Base-by-base conservation (phyloP, 495 filamentous ascomycete genomes). In the Lasiosphaeris hirsuta region DNA sequence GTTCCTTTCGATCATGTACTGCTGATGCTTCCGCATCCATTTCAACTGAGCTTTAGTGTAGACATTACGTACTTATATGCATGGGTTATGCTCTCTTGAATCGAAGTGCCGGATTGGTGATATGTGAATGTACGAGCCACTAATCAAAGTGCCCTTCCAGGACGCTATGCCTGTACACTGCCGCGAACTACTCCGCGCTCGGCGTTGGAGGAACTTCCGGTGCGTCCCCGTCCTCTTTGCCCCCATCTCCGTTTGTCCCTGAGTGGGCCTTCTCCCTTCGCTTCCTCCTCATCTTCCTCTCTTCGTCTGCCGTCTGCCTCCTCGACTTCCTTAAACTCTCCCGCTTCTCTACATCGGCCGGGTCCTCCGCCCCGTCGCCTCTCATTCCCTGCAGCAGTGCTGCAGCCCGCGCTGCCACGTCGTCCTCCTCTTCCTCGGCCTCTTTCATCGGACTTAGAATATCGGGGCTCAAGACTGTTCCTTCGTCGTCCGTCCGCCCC, bases 401-500 rank as follows among this genome's bases (percentile, higher is more conserved):
- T 15, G 90, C 90, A 7, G 92, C 92, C 35, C 90, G 86, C 57
- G 90, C 86, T 10, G 90, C 92, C 36, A 96, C 79, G 59, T 93
- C 79, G 60, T 82, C 89, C 71, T 89, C 88, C 54, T 81, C 81
- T 53, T 82, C 84, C 41, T 73, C 80, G 17, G 72, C 75, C 54
- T 68, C 70, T 23, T 60, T 60, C 8, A 54, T 61, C 8, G 73
- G 71, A n/a, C 71, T 72, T 14, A 67, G 52, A 33, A 71, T 62
- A 38, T 65, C 64, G 0, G 70, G 65, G 4, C 74, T 78, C 41
- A 73, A 60, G 5, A 58, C 58, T 50, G 70, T 73, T 47, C 54
- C 79, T 64, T 45, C 81, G 39, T 65, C 69, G 33, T 54, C 57
- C n/a, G 53, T 61, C 15, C 50, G 52, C n/a, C 54, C 64, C 3